Base-by-base conservation (phyloP, 2,329 filamentous ascomycete genomes). In the Nemania sp. region DNA sequence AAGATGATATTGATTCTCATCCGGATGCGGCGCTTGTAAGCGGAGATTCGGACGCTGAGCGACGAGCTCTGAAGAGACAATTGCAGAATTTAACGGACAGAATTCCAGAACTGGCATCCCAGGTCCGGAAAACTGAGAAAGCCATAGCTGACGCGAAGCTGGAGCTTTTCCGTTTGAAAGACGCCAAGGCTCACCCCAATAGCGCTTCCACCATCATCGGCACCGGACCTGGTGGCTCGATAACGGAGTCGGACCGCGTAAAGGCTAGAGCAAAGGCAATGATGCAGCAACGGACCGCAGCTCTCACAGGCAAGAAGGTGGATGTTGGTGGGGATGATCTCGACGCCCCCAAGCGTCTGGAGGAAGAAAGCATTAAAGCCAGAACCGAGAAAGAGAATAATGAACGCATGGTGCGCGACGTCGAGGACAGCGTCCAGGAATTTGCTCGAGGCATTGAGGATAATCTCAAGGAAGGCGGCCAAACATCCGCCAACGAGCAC, bases 271-370 rank as follows among this genome's bases (percentile, higher is more conserved):
- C 94, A 26, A 96, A 92, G 75, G 93, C 93, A 33, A 96, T 97
- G 86, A 99, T 99, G 94, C 93, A 97, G 75, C 92, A 96, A 67
- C 88, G 94, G 55, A 92, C 94, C 62, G 94, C 94, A 51, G 93
- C 94, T 15, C 76, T 99, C 59, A 91, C 91, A 19, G 94, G 94
- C 52, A 91, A 88, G 72, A 91, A 92, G 68, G 76, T 87, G 41
- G 85, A 90, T 31, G 72, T 77, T 2, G 77, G 76, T 40, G 82
- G 86, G 56, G 90, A 95, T 61, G 88, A 92, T 59, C 80, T 82
- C 22, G 90, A 89, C 60, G 90, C 90, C 3, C 86, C 91, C 41
- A 89, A 91, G 73, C 85, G 94, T 28, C 73, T 97, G 14, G 94
- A 97, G 70, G 89, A 95, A 63, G 93, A 99, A 73, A 94, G 79